Evolutionary conservation across 164 flowering plant genomes (phyloP).

Genomic region (Santalum album): DNA sequence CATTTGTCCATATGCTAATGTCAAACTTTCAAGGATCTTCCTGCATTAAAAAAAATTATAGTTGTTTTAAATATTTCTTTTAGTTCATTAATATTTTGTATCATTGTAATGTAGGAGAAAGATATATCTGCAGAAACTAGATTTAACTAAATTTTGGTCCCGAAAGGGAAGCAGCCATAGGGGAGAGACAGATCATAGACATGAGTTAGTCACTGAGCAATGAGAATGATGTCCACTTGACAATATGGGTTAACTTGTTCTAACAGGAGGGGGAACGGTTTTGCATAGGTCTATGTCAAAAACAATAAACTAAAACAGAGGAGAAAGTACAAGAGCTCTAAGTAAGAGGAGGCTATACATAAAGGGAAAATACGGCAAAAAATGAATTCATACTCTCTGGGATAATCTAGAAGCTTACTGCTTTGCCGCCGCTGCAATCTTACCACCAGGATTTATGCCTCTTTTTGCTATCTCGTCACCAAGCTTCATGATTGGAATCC

Average conservation of each 20-base stretch:
- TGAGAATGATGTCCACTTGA: no score
- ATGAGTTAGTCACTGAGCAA: no score
- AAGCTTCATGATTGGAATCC: constrained; percentile 79
- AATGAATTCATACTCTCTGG: constrained; percentile 26
- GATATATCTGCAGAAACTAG: no score
- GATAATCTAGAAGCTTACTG: constrained; percentile 63
- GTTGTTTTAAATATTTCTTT: background rate
- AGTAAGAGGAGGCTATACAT: background rate
- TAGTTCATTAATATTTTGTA: background rate
- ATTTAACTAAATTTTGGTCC: no score
- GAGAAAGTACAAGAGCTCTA: background rate
- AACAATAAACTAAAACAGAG: background rate
- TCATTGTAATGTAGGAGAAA: no score
- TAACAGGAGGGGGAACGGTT: no score
- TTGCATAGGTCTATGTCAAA: background rate
- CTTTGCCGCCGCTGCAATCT: constrained; percentile 76
- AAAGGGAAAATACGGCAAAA: constrained; percentile 5
- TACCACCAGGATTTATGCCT: constrained; percentile 78
- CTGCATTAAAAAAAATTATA: constrained; percentile 34
- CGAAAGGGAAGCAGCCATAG: no score
- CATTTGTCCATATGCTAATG: constrained; percentile 93
- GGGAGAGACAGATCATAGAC: no score
- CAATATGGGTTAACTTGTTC: no score
- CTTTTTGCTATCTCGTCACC: constrained; percentile 86
- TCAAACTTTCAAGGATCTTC: constrained; percentile 75